These are phyloP conservation scores for Chlamydomonas reinhardtii DNA, from an alignment of 163 green algal species.

Conservation along the genomic window DNA sequence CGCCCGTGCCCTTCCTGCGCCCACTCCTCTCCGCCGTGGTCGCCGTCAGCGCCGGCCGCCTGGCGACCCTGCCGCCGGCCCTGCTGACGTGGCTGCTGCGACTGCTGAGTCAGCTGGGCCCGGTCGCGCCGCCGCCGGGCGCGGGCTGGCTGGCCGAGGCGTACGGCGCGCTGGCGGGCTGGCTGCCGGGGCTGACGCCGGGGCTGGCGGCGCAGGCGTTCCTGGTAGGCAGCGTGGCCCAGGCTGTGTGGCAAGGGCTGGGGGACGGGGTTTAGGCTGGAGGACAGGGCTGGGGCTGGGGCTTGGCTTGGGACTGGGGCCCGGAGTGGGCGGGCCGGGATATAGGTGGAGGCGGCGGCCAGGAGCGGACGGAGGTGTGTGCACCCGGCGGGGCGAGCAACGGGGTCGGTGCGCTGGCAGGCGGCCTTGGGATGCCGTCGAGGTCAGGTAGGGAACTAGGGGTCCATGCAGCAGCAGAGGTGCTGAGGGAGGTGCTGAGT, in stretches of 20 bases:
- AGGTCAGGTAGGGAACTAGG: no score
- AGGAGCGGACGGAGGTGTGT: no score
- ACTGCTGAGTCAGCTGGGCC: neutral
- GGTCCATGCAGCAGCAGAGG: no score
- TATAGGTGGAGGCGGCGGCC: no score
- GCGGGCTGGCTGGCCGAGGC: slow-evolving; percentile 23
- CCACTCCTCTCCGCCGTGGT: slow-evolving; percentile 24
- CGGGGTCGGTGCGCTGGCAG: no score
- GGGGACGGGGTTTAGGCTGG: no score
- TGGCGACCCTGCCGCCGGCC: slow-evolving; percentile 7
- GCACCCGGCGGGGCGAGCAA: no score
- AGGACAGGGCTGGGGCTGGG: no score
- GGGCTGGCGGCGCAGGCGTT: slow-evolving; percentile 13
- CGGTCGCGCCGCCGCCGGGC: neutral
- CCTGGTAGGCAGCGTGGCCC: neutral
- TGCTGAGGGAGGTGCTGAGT: no score
- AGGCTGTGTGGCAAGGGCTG: neutral
- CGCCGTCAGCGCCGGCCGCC: neutral
- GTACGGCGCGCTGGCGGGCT: slow-evolving; percentile 4
- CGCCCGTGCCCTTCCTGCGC: neutral
- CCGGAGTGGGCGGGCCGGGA: no score
- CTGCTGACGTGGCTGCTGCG: slow-evolving; percentile 15
- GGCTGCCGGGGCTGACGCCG: neutral
- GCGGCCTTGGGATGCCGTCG: no score
- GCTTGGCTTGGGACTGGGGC: no score